Base-by-base conservation (phyloP, 1,284 basidiomycete genomes). In the Rhodotorula glutinis region DNA sequence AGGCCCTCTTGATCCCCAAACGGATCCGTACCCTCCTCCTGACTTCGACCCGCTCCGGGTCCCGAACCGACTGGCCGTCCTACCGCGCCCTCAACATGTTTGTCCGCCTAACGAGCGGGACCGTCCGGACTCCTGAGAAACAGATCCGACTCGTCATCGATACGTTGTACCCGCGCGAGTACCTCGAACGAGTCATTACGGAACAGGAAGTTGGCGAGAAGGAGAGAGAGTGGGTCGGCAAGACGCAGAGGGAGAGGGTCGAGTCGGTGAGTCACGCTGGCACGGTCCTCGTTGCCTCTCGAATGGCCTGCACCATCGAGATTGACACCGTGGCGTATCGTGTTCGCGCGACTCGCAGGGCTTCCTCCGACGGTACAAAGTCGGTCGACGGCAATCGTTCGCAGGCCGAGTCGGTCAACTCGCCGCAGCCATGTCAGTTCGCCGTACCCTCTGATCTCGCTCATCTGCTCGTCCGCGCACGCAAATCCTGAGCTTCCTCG, bases 401-500 rank as follows among this genome's bases (percentile, higher is more conserved):
- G 73, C 84, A 19, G 91, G 90, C 0, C 80, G 85, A 25, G 67
- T 92, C 4, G 89, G 87, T 3, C 91, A 93, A 76, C 87, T 90
- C 83, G 81, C 79, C 9, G 89, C 91, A 0, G 88, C 79, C 0
- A 67, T 89, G 5, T 66, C 11, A 21, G 63, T 56, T 19, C 16
- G 29, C 17, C 21, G 14, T 51, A 17, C 40, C 21, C 47, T 11
- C n/a, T 11, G 23, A 8, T 11, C 33, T 38, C 33, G 33, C 33
- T 38, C 11, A 7, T 38, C 11, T 5, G 5, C 33, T 38, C 11
- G 33, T 11, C 33, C 33, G 33, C 5, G 33, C 33, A 7, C 33
- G 33, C 33, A 38, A 38, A 38, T 11, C 11, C 11, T 11, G 33
- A 38, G 11, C 7, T 38, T 38, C 43, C 14, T n/a, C 23, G 2